Base-by-base conservation (phyloP, 139 green algal genomes). In the Chlamydomonas incerta region DNA sequence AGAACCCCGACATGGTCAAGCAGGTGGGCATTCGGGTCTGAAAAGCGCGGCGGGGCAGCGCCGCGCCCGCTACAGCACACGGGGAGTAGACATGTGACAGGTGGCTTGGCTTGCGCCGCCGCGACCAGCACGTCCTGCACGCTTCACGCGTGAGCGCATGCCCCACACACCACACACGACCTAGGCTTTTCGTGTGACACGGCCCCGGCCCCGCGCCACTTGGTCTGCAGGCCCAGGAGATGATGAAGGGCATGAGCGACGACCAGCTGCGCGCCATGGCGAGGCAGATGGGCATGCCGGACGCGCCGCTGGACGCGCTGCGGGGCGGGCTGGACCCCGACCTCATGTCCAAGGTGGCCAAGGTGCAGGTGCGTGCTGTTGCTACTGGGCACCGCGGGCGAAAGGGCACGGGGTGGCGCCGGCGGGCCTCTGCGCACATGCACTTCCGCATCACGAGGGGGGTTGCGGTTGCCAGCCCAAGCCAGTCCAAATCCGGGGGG, bases 1-100 rank as follows among this genome's bases (percentile, higher is more conserved):
- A 72, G 11, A 93, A 94, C 71, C 90, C 91, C 21, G 82, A 82
- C 17, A 88, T 90, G 82, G 15, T 85, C 21, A 87, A 87, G 62
- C 71, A 89, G 87, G 85, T 87, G n/a, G n/a, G n/a, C n/a, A 58
- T 15, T 58, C 13, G 52, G 52, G 52, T 15, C 52, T 58, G 15
- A 15, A 58, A 11, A 58, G 52, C 13, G 52, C 13, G 52, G 52
- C 11, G 52, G 52, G 13, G 52, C 52, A 58, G 52, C 58, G n/a
- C n/a, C n/a, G n/a, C n/a, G n/a, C n/a, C n/a, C n/a, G n/a, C n/a
- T n/a, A n/a, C n/a, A n/a, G n/a, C n/a, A n/a, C n/a, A n/a, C n/a
- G n/a, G n/a, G n/a, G n/a, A n/a, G n/a, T n/a, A n/a, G n/a, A n/a
- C n/a, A n/a, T n/a, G n/a, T n/a, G n/a, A n/a, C n/a, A n/a, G n/a